Base-by-base conservation (phyloP, 768 basidiomycete species). In the Boletellus ananas region DNA sequence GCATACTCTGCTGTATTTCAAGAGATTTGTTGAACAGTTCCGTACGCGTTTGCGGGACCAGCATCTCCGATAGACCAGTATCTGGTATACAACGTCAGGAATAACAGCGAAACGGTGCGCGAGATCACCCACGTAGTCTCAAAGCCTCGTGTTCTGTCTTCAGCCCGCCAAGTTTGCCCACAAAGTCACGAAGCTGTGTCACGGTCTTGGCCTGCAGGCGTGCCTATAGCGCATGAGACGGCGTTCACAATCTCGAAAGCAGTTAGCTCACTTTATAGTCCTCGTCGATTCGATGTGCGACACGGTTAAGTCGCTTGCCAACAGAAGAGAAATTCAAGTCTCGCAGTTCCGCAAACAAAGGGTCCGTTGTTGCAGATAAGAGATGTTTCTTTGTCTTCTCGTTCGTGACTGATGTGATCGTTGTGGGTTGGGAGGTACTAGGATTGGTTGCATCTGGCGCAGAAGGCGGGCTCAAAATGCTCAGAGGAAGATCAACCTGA, bases 291-390 rank as follows among this genome's bases (percentile, higher is more conserved):
- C 91, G 77, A 55, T 80, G 81, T 2, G 96, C 96, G 12, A 89
- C 78, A 55, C 77, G 79, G 59, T 87, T 94, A 43, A 99, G 70
- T 62, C 80, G 79, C 63, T 79, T 82, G 0, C 94, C 94, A 6
- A 98, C 84, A 27, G 85, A 79, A 5, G 93, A 87, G 65, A 99
- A 98, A 66, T 98, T 97, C 47, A 90, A 70, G 65, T 98, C 96
- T 51, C 90, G 77, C 46, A 98, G 69, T 62, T 96, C 92, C 14
- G 74, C 76, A 52, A 90, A 87, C 12, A 99, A 73, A 13, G 85
- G 80, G 60, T 98, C 95, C 5, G 85, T 85, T 2, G 77, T 58
- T 2, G 86, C 74, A n/a, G 88, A 80, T 43, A 97, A 74, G 45
- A 85, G 81, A 58, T 97, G 84, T 63, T 97, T 96, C 74, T 91